Conservation (phyloP, 2,329 filamentous ascomycete species). For the Diaporthe sp. region DNA sequence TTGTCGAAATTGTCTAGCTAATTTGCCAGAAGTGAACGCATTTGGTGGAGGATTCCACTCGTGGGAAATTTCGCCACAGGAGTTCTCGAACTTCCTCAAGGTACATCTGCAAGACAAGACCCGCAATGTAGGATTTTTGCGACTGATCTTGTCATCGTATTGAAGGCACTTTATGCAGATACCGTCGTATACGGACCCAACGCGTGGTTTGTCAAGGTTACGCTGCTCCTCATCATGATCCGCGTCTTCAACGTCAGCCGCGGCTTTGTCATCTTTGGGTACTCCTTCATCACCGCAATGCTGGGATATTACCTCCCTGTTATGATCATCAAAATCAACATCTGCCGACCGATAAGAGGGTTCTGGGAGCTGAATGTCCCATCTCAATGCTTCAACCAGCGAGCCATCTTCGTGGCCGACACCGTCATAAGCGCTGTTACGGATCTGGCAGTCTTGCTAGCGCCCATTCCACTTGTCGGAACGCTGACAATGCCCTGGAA, state of each 20-base stretch:
- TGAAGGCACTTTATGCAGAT: constrained; percentile 27
- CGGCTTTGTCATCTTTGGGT: constrained; percentile 1
- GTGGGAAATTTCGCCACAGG: constrained; percentile 13
- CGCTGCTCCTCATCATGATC: constrained; percentile 24
- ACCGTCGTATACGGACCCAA: constrained; percentile 27
- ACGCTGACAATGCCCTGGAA: constrained; percentile 1
- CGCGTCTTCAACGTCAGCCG: constrained; percentile 21
- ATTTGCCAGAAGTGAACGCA: neutral
- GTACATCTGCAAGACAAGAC: neutral
- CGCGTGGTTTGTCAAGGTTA: constrained; percentile 26
- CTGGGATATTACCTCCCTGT: constrained; percentile 24
- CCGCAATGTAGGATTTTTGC: neutral
- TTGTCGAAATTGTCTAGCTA: neutral
- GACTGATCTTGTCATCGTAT: neutral
- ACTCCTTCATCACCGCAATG: constrained; percentile 27
- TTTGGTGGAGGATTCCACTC: constrained; percentile 25
- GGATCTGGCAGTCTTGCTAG: constrained; percentile 16
- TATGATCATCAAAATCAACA: constrained; percentile 26
- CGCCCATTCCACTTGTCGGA: constrained; percentile 18
- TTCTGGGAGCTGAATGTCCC: constrained; percentile 19
- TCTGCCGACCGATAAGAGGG: constrained; percentile 19
- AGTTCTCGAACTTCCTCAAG: constrained; percentile 20
- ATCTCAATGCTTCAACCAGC: constrained; percentile 11
- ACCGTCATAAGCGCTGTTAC: constrained; percentile 26
- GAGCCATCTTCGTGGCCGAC: constrained; percentile 27